Evolutionary conservation across 2,329 filamentous ascomycete species (phyloP), one percentile per base, ranked within the genome.

Genomic region (Grosmannia huntii): DNA sequence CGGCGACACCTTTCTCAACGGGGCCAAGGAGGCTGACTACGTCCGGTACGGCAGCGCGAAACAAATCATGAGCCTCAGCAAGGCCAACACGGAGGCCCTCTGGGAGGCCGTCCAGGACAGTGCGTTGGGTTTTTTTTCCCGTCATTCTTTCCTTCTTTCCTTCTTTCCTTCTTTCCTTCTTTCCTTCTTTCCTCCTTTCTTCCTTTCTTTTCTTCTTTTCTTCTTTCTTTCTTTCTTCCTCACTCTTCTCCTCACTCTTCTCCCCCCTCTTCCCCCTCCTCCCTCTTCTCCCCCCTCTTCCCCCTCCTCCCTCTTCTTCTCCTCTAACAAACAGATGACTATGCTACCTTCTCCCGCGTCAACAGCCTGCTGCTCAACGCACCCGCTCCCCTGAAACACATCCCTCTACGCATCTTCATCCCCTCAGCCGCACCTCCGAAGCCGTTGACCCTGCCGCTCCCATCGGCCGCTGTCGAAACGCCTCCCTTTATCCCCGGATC

Each of bases 401-500:
- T 97, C n/a, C 94, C 94, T 0, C 73, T 97, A 46, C 85, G 91
- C 57, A 74, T 97, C 57, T 99, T 96, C 71, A 83, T 97, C 54
- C 88, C 87, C 3, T 80, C 83, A 5, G 74, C 81, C 0, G 82
- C 87, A 0, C 75, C 80, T 27, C 23, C 60, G 64, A 36, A 53
- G 36, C 56, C 57, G 59, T 60, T 60, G 64, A 61, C 58, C 38
- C 69, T 69, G 21, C 64, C 71, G 2, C 2, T 10, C 5, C 31
- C 9, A 33, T 33, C 31, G 9, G 31, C 31, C 9, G 9, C 31
- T 9, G 62, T 55, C 38, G 60, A 64, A 21, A 60, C 65, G 11
- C 61, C 62, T 4, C 52, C 67, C 12, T n/a, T 38, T 0, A 25
- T 55, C 6, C 36, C 57, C 9, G 82, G 79, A 21, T 77, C 81